Evolutionary conservation across 116 monocot species (phyloP).

Genomic region (Cymodocea nodosa): DNA sequence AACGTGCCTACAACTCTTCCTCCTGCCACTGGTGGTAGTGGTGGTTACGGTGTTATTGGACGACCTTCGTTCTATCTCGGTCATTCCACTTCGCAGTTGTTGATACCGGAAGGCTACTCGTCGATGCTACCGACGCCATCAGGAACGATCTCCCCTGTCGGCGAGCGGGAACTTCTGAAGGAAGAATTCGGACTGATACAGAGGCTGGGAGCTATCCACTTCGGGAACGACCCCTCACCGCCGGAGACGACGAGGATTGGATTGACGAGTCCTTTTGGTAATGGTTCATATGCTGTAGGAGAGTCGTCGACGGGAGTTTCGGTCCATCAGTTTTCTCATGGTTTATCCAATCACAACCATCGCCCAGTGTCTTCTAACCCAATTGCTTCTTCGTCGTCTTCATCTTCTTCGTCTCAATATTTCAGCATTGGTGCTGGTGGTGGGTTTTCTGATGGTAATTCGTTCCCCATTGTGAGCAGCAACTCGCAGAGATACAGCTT

Average conservation of each 20-base stretch:
- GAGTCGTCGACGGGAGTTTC: background rate
- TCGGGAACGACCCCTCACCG: background rate
- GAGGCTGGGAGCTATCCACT: background rate
- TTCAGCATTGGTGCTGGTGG: background rate
- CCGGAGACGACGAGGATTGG: background rate
- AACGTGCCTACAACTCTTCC: too few relatives aligned
- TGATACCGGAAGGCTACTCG: too few relatives aligned
- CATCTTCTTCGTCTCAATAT: background rate
- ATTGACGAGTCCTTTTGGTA: background rate
- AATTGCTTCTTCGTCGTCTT: background rate
- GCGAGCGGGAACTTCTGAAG: background rate
- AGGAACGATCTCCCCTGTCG: background rate
- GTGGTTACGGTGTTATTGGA: background rate
- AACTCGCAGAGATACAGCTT: background rate
- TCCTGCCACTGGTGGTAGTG: background rate
- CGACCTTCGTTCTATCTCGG: background rate
- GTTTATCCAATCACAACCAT: background rate
- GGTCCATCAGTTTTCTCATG: background rate
- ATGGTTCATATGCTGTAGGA: background rate
- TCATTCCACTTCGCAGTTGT: too few relatives aligned
- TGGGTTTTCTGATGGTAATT: background rate
- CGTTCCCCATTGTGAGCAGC: background rate
- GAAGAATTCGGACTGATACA: constrained; percentile 3
- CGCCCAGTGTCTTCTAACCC: background rate
- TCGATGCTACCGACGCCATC: background rate